These are phyloP conservation scores for Neocallimastix lanati DNA, from an alignment of 192 early-diverging fungal species.

Conservation along the genomic window DNA sequence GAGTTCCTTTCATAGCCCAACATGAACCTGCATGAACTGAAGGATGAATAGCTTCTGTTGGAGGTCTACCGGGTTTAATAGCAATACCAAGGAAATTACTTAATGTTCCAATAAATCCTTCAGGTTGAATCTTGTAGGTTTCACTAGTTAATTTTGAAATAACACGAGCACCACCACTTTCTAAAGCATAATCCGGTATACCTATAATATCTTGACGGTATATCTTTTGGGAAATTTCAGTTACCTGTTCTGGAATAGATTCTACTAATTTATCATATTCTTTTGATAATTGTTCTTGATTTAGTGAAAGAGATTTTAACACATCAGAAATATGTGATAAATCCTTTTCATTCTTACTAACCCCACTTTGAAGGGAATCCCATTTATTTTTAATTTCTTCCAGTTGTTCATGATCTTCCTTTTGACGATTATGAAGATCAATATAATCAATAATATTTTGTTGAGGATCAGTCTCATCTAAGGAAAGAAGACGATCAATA, in stretches of 20 bases:
- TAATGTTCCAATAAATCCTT: conserved; percentile 9
- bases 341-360: not conserved
- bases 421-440: not conserved
- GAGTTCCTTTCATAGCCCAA: conserved; percentile 48
- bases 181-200: conserved; percentile 49
- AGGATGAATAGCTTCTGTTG: conserved; percentile 11
- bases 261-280: not conserved
- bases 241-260: not conserved
- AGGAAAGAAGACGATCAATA: not conserved
- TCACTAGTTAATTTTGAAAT: conserved; percentile 38
- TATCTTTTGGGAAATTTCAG: not conserved
- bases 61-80: conserved; percentile 14
- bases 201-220: conserved; percentile 9
- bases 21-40: conserved; percentile 44
- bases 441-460: not conserved
- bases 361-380: not conserved
- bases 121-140: conserved; percentile 20
- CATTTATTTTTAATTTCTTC: not conserved
- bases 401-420: not conserved
- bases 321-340: not conserved
- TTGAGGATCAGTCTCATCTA: not conserved
- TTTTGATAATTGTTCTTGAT: not conserved
- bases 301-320: not conserved
- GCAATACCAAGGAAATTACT: conserved; percentile 6
- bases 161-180: conserved; percentile 40